Percentiles rank a stretch among this genome's conserved stretches.
phyloP scores from a whole-genome alignment of 2,329 filamentous ascomycete genomes.

The Aspergillus flavus region DNA sequence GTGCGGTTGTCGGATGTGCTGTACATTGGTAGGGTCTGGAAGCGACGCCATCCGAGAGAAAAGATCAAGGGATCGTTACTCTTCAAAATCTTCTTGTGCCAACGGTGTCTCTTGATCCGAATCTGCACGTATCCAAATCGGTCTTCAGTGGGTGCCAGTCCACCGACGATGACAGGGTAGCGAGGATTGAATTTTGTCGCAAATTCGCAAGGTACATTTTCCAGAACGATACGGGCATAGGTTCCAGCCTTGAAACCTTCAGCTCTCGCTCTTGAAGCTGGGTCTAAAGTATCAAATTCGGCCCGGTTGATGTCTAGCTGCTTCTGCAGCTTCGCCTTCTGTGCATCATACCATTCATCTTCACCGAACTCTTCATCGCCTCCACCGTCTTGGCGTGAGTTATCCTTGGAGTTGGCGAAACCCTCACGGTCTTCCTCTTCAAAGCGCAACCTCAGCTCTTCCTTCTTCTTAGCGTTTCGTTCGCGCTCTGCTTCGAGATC shows the following conservation, averaged over 20 bases:
- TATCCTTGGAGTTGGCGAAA: constrained; percentile 81
- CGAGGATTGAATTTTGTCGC: constrained; percentile 77
- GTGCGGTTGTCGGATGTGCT: constrained; percentile 92
- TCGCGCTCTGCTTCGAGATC: constrained; percentile 85
- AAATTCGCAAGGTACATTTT: constrained; percentile 89
- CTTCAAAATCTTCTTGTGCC: constrained; percentile 99
- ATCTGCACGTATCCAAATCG: constrained; percentile 95
- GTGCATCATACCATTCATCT: constrained; percentile 97
- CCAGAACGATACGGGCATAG: constrained; percentile 87
- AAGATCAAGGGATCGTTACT: constrained; percentile 97
- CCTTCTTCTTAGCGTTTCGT: constrained; percentile 87
- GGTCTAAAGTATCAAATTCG: constrained; percentile 87
- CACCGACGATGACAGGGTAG: constrained; percentile 84
- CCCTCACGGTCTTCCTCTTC: constrained; percentile 98
- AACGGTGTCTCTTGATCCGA: constrained; percentile 93
- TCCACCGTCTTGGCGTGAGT: constrained; percentile 70
- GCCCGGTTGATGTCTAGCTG: constrained; percentile 95
- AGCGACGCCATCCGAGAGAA: constrained; percentile 92
- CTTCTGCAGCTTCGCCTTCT: constrained; percentile 93
- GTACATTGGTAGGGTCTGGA: constrained; percentile 91
- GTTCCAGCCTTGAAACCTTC: constrained; percentile 91
- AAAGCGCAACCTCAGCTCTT: constrained; percentile 90
- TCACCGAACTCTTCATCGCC: constrained; percentile 80
- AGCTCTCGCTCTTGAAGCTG: constrained; percentile 76
- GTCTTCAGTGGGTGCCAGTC: constrained; percentile 90